Evolutionary conservation across 306 rosid genomes (phyloP), one percentile per base, ranked within the genome.

Genomic region (Begonia loranthoides): DNA sequence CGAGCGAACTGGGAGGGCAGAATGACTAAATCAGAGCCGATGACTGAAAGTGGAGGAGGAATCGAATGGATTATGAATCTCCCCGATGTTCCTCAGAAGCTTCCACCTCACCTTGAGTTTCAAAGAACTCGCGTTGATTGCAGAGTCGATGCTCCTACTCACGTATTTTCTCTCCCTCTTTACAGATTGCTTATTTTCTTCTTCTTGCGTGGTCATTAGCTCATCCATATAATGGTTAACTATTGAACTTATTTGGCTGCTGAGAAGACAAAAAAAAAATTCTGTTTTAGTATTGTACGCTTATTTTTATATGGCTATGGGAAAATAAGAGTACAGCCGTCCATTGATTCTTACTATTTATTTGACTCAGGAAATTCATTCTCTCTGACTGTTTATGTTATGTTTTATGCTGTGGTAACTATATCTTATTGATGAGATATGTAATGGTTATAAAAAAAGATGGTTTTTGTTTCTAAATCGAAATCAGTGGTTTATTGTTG

Each of bases 111-210:
- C 38, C 17, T 75, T 11, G 73, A 70, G 9, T 63, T 70, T 14
- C 76, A 70, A 63, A 62, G 76, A 55, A 70, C 80, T 8, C 80
- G 76, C n/a, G 76, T 70, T 49, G 68, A 75, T 7, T 75, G 76
- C 67, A 75, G 63, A 39, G 67, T 59, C 40, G 80, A 75, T 53
- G 76, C 80, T 51, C 80, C 76, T 13, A 55, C 63, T 75, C 64
- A 75, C 41, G 80, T 70, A 55, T 16, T 16, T 15, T 38, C 47
- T 9, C 1, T 43, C n/a, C n/a, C 21, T 45, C 10, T 50, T n/a
- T 14, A 19, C 62, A 9, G 15, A 9, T 49, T 9, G 28, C 12
- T 58, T 10, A 1, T 45, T 44, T 44, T 12, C 24, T 17, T 17
- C 14, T 15, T 50, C 19, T 14, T 28, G 6, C 36, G 36, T 28